Conservation (phyloP, 495 filamentous ascomycete genomes). For the Lindgomyces ingoldianus region DNA sequence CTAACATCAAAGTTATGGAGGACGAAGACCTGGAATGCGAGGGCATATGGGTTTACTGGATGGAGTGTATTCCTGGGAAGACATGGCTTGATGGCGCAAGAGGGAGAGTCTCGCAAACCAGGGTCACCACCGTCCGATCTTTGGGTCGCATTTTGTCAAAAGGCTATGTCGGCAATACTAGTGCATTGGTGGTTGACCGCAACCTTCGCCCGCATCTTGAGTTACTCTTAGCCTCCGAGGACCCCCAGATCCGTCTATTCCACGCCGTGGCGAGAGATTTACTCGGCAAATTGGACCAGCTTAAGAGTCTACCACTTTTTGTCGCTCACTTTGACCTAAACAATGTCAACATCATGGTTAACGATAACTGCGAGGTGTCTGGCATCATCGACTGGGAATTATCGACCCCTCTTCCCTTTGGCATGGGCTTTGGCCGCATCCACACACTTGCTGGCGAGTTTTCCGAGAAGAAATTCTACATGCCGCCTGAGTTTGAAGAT, state of each 20-base stretch:
- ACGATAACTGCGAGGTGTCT: constrained; percentile 42
- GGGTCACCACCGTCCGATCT: constrained; percentile 13
- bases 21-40: constrained; percentile 35
- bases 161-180: constrained; percentile 24
- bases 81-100: constrained; percentile 34
- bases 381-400: constrained; percentile 46
- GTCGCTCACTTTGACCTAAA: constrained; percentile 44
- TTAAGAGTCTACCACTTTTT: constrained; percentile 42
- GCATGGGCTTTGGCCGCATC: constrained; percentile 43
- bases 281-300: constrained; percentile 35
- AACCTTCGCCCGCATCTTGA: constrained; percentile 40
- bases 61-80: constrained; percentile 39
- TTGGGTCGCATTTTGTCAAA: constrained; percentile 18
- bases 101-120: constrained; percentile 36
- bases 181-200: constrained; percentile 35
- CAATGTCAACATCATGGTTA: constrained; percentile 43
- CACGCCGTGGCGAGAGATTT: constrained; percentile 29
- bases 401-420: constrained; percentile 44
- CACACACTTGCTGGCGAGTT: constrained; percentile 37
- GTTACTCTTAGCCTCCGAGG: constrained; percentile 38
- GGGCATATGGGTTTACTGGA: constrained; percentile 41
- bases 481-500: constrained; percentile 42
- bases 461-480: constrained; percentile 41
- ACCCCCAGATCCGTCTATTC: constrained; percentile 38
- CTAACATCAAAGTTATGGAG: constrained; percentile 35